phyloP scores from a whole-genome alignment of 768 basidiomycete genomes.

The Boletus patriciae region DNA sequence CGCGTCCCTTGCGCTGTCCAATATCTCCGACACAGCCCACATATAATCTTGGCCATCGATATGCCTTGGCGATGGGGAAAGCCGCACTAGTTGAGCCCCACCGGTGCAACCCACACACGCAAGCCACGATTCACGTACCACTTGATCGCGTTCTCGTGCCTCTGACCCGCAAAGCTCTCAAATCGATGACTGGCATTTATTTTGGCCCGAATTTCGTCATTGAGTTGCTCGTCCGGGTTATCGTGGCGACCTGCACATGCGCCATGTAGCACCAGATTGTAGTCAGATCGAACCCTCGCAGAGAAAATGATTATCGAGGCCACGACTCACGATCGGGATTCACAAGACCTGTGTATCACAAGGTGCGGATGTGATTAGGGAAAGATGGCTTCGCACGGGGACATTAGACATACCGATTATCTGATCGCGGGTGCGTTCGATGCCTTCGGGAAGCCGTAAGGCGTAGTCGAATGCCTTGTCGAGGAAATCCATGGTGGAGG shows the following conservation, averaged over 20 bases:
- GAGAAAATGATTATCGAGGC: not conserved
- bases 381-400: not conserved
- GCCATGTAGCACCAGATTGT: not conserved
- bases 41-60: conserved; percentile 97
- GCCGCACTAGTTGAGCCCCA: not conserved
- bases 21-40: conserved; percentile 88
- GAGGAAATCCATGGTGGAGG: conserved; percentile 41
- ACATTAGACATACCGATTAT: conserved; percentile 33
- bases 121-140: conserved; percentile 49
- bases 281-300: not conserved
- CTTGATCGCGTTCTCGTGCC: conserved; percentile 73
- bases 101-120: not conserved
- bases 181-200: conserved; percentile 85
- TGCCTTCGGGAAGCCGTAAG: conserved; percentile 39
- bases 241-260: conserved; percentile 60
- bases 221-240: conserved; percentile 64
- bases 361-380: conserved; percentile 1
- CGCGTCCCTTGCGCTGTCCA: conserved; percentile 75
- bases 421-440: conserved; percentile 38
- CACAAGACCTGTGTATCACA: conserved; percentile 29
- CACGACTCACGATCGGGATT: conserved; percentile 36
- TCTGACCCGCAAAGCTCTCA: conserved; percentile 74
- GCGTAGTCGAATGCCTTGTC: conserved; percentile 38
- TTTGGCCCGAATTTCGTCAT: conserved; percentile 69
- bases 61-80: conserved; percentile 49